These are phyloP conservation scores for Fusarium sp. DNA, from an alignment of 2,329 filamentous ascomycete genomes.

Conservation along the genomic window DNA sequence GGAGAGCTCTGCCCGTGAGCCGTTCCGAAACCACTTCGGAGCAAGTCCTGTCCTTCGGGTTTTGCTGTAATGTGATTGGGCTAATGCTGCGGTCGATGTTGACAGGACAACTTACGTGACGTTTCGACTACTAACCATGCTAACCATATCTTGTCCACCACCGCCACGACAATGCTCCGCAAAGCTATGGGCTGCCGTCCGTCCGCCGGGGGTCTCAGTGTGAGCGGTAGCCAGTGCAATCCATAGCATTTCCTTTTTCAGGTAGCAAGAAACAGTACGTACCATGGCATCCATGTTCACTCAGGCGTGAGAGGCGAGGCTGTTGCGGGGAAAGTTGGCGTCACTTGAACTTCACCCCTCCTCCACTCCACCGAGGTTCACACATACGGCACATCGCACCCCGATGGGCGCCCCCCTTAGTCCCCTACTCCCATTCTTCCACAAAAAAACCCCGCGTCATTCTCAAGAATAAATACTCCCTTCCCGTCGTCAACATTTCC, in stretches of 20 bases:
- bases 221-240: constrained; percentile 16
- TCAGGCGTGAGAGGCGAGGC: constrained; percentile 36
- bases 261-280: constrained; percentile 1
- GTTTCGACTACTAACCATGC: constrained; percentile 32
- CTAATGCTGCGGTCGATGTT: neutral
- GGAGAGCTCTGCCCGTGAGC: constrained; percentile 18
- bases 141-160: constrained; percentile 16
- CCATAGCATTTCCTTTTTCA: neutral
- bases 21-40: constrained; percentile 2
- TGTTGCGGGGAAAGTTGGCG: constrained; percentile 42
- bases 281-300: constrained; percentile 4
- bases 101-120: constrained; percentile 29
- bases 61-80: neutral
- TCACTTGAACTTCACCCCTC: constrained; percentile 32
- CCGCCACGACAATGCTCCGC: constrained; percentile 31
- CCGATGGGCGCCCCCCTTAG: constrained; percentile 8
- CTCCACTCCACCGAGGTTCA: constrained; percentile 27
- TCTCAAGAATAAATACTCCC: constrained; percentile 43
- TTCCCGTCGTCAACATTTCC: constrained; percentile 28
- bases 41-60: neutral
- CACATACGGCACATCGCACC: constrained; percentile 6
- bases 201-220: constrained; percentile 16
- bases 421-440: constrained; percentile 24
- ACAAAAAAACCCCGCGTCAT: constrained; percentile 38
- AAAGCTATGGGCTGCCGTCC: constrained; percentile 17